Conservation (phyloP, 768 basidiomycete species). For the Suillus cothurnatus region DNA sequence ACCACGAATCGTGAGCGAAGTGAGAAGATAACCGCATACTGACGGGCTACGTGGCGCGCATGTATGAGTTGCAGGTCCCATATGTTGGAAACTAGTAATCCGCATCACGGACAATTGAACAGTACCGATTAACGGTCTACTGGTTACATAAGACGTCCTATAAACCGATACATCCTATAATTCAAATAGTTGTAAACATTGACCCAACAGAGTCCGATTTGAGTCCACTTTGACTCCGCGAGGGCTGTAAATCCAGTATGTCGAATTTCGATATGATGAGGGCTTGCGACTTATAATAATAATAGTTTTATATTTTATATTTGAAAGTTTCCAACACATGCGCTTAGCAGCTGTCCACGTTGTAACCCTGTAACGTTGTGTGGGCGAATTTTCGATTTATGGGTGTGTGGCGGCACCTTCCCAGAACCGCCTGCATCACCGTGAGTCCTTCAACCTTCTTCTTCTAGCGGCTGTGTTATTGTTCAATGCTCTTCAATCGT, state of each 20-base stretch:
- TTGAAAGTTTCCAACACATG: background rate
- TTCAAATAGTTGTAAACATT: too few relatives aligned
- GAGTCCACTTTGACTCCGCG: background rate
- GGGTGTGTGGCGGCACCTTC: background rate
- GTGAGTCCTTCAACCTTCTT: background rate
- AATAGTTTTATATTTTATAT: background rate
- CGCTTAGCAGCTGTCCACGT: background rate
- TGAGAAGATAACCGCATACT: background rate
- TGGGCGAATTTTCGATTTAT: background rate
- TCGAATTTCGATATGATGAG: background rate
- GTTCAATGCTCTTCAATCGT: background rate
- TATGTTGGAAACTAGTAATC: too few relatives aligned
- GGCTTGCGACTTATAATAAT: background rate
- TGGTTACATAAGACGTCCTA: too few relatives aligned
- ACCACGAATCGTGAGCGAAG: constrained; percentile 25
- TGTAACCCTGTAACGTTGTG: background rate
- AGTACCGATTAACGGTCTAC: too few relatives aligned
- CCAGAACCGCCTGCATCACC: background rate
- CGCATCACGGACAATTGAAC: too few relatives aligned
- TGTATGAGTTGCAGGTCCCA: constrained; percentile 16
- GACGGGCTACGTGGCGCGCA: constrained; percentile 10
- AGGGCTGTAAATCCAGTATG: background rate
- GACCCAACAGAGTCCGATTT: too few relatives aligned
- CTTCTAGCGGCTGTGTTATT: background rate
- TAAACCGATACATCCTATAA: too few relatives aligned